phyloP scores from a whole-genome alignment of 2,329 filamentous ascomycete species.

The Penicillium vulpinum region DNA sequence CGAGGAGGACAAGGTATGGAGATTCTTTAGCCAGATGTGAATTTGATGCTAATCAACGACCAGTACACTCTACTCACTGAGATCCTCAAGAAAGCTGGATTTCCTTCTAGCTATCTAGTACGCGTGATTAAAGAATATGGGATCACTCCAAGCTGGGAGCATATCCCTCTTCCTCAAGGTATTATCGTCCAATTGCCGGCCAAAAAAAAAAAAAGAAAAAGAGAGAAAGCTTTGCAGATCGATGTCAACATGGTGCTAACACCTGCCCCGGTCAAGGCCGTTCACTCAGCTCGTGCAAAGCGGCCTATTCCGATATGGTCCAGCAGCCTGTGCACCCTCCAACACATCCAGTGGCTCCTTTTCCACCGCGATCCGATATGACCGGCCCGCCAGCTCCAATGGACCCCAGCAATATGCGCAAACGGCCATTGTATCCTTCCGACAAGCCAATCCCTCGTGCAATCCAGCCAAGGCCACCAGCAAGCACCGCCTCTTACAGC shows the following conservation, averaged over 20 bases:
- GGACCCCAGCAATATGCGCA: slow-evolving; percentile 31
- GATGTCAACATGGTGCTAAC: slow-evolving; percentile 6
- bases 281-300: slow-evolving; percentile 41
- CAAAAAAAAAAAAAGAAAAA: not conserved
- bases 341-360: slow-evolving; percentile 16
- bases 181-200: slow-evolving; percentile 18
- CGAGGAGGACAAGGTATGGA: slow-evolving; percentile 48
- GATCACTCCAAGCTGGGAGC: slow-evolving; percentile 40
- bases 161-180: slow-evolving; percentile 48
- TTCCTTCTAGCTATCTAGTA: slow-evolving; percentile 40
- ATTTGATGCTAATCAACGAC: slow-evolving; percentile 9
- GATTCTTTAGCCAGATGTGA: not conserved
- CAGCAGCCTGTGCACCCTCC: slow-evolving; percentile 26
- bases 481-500: slow-evolving; percentile 34
- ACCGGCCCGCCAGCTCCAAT: slow-evolving; percentile 21
- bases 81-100: slow-evolving; percentile 43
- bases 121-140: slow-evolving; percentile 41
- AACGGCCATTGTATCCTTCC: slow-evolving; percentile 33
- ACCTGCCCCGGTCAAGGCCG: slow-evolving; percentile 32
- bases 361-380: slow-evolving; percentile 26
- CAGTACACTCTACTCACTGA: slow-evolving; percentile 45
- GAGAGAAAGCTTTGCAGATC: not conserved
- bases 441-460: slow-evolving; percentile 38
- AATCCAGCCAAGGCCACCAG: slow-evolving; percentile 43
- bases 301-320: slow-evolving; percentile 38